A percentile compares a stretch with the other conserved stretches of the same genome.
Evolutionary conservation across 116 monocot species (phyloP).

Genomic region (Trichopus zeylanicus): DNA sequence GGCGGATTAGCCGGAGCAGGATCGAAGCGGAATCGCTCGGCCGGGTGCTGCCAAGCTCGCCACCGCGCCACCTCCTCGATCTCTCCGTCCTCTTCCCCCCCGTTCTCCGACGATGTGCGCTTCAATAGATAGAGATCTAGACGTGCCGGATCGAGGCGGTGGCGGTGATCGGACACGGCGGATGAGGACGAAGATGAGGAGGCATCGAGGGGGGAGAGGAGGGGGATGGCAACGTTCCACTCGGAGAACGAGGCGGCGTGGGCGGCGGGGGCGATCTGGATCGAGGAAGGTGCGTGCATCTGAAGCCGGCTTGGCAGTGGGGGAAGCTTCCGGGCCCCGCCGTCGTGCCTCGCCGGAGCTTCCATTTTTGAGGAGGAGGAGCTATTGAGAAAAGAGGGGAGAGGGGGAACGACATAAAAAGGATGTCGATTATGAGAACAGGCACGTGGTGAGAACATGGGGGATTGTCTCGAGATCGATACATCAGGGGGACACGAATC

Average conservation of each 20-base stretch:
- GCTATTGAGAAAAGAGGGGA: too few relatives aligned
- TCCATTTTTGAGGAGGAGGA: too few relatives aligned
- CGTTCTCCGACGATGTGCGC: too few relatives aligned
- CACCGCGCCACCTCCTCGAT: neutral
- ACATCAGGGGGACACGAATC: too few relatives aligned
- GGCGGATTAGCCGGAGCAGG: conserved; percentile 22
- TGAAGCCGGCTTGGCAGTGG: conserved; percentile 38
- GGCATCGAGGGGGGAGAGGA: conserved; percentile 57
- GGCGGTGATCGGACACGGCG: neutral
- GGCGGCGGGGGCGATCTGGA: conserved; percentile 29
- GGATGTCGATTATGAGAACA: too few relatives aligned
- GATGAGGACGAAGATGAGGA: neutral
- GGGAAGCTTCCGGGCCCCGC: neutral
- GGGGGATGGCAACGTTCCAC: conserved; percentile 67
- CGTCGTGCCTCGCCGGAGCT: neutral
- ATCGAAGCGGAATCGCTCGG: conserved; percentile 45
- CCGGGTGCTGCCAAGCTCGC: conserved; percentile 46
- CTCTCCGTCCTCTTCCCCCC: neutral
- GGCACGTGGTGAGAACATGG: neutral
- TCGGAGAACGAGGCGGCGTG: conserved; percentile 13
- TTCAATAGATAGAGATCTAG: too few relatives aligned
- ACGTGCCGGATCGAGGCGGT: neutral
- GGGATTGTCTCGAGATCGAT: neutral
- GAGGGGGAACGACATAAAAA: neutral
- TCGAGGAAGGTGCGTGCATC: conserved; percentile 71